phyloP scores from a whole-genome alignment of 164 flowering plant genomes.

The Piper longum region DNA sequence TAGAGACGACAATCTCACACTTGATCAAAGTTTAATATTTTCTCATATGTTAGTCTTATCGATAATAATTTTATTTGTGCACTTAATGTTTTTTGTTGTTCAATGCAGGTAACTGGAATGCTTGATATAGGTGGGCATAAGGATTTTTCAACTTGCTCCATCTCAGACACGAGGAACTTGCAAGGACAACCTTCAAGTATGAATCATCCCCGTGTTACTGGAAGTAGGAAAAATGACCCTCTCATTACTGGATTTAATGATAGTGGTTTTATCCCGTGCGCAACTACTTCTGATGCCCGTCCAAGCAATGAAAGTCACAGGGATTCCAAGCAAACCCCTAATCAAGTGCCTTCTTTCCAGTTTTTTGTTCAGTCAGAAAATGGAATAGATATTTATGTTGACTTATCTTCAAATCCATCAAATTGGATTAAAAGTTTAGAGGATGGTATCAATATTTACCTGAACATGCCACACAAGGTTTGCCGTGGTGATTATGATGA shows the following conservation, averaged over 20 bases:
- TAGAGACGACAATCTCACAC: slow-evolving; percentile 2
- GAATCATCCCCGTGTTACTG: too few relatives aligned
- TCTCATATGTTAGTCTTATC: not conserved
- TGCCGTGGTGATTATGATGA: slow-evolving; percentile 9
- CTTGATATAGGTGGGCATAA: not conserved
- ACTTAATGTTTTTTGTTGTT: too few relatives aligned
- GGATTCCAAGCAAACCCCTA: slow-evolving; percentile 6
- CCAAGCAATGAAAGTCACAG: slow-evolving; percentile 8
- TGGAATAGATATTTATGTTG: slow-evolving; percentile 45
- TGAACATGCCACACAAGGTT: slow-evolving; percentile 6
- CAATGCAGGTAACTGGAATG: not conserved
- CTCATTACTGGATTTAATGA: not conserved
- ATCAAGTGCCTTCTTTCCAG: slow-evolving; percentile 22
- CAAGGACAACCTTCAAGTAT: too few relatives aligned
- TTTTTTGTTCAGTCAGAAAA: slow-evolving; percentile 43
- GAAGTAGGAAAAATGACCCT: slow-evolving; percentile 3
- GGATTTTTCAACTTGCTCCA: not conserved
- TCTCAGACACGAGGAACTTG: not conserved
- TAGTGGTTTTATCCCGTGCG: slow-evolving; percentile 3
- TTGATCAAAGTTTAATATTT: not conserved
- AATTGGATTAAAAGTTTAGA: slow-evolving; percentile 34
- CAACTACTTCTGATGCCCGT: slow-evolving; percentile 4
- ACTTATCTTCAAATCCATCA: slow-evolving; percentile 32
- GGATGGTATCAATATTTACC: slow-evolving; percentile 20
- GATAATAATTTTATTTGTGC: too few relatives aligned